These are phyloP conservation scores for Microbotryum saponariae DNA, from an alignment of 1,284 basidiomycete species.

Conservation along the genomic window DNA sequence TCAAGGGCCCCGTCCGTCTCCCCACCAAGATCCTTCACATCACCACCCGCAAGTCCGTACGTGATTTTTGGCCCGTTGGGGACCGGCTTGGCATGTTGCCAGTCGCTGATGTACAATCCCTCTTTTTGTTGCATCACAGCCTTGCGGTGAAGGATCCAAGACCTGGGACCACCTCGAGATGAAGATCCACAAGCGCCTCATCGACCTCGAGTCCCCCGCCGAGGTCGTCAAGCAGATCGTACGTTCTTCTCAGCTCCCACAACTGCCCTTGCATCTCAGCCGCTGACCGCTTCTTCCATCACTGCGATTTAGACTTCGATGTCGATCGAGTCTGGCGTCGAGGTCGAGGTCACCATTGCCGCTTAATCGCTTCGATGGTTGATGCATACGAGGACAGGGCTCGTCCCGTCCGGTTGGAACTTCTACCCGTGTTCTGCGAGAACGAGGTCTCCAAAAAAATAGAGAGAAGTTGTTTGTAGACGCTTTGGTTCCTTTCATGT, in stretches of 20 bases:
- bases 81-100: no score
- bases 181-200: constrained; percentile 99
- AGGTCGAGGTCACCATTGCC: constrained; percentile 98
- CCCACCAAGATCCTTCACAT: constrained; percentile 97
- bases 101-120: background rate
- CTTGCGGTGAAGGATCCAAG: constrained; percentile 99
- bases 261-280: background rate
- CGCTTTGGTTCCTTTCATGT: no score
- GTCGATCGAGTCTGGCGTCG: constrained; percentile 96
- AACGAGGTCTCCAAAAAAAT: no score
- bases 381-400: no score
- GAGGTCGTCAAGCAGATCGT: constrained; percentile 99
- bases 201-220: constrained; percentile 96
- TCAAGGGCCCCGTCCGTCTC: constrained; percentile 98
- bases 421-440: no score
- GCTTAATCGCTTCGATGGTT: constrained; percentile 30
- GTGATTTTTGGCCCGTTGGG: no score
- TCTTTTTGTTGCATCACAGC: constrained; percentile 47
- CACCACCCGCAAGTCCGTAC: constrained; percentile 94
- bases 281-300: background rate
- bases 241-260: constrained; percentile 40
- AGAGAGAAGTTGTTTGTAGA: no score
- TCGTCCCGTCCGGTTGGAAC: no score
- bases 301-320: constrained; percentile 69
- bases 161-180: constrained; percentile 99